Evolutionary conservation across 2,329 filamentous ascomycete genomes (phyloP).

Genomic region (Onygenales sp.): DNA sequence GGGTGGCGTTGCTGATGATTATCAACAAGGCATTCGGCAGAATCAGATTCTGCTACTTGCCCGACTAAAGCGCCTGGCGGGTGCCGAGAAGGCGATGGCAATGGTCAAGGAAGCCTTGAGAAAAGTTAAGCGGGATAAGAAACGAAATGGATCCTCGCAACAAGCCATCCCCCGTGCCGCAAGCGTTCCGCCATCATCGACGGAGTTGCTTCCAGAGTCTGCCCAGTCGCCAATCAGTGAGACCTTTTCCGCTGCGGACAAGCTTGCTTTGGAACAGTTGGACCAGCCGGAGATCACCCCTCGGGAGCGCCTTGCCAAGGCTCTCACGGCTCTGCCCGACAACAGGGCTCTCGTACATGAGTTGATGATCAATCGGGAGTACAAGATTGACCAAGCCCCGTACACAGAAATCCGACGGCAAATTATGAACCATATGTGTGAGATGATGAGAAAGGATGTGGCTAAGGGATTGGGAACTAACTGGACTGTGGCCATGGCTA

Average conservation of each 20-base stretch:
- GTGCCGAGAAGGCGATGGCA: slow-evolving; percentile 49
- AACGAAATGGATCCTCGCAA: slow-evolving; percentile 41
- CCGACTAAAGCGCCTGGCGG: slow-evolving; percentile 52
- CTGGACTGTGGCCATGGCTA: slow-evolving; percentile 59
- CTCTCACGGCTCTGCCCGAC: slow-evolving; percentile 51
- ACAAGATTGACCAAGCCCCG: slow-evolving; percentile 44
- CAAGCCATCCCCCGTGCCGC: slow-evolving; percentile 50
- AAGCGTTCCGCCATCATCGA: slow-evolving; percentile 24
- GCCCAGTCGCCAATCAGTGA: slow-evolving; percentile 31
- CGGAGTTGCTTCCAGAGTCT: slow-evolving; percentile 27
- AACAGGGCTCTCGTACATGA: slow-evolving; percentile 56
- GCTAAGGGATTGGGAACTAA: slow-evolving; percentile 44
- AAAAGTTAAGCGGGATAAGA: slow-evolving; percentile 46
- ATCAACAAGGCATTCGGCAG: slow-evolving; percentile 54
- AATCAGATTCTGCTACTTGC: slow-evolving; percentile 56
- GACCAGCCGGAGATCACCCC: slow-evolving; percentile 26
- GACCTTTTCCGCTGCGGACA: slow-evolving; percentile 26
- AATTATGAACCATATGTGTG: slow-evolving; percentile 50
- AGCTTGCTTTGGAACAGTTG: slow-evolving; percentile 23
- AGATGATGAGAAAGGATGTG: slow-evolving; percentile 49
- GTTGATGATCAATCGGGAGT: slow-evolving; percentile 55
- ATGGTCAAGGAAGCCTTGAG: slow-evolving; percentile 52
- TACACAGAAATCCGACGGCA: slow-evolving; percentile 44
- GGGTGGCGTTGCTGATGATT: slow-evolving; percentile 54
- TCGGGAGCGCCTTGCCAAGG: slow-evolving; percentile 37